Evolutionary conservation across 1,139 yeast genomes (phyloP), one percentile per base, ranked within the genome.

Genomic region (Fermentozyma sake): DNA sequence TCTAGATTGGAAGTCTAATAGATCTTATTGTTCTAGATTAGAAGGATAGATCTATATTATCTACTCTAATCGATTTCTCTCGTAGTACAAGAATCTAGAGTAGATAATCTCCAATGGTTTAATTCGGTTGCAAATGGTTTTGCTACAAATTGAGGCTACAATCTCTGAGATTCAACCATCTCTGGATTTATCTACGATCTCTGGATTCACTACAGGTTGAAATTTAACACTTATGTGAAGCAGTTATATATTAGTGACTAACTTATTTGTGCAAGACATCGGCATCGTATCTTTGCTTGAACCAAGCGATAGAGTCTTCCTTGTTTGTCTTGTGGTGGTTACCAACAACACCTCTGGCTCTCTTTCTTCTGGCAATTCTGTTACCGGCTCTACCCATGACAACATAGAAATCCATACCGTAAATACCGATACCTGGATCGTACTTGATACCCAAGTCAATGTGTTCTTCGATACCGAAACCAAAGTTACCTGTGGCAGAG

Each of bases 371-470:
- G 62, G 97, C 79, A 52, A 91, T 84, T 78, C 98, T 87, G 78
- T 79, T 83, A 76, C 99, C 99, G 62, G 96, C 94, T 77, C 99
- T 89, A 68, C 96, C 96, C 78, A 91, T 76, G 64, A 89, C 96
- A 64, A 91, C 91, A 91, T 87, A 93, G 83, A 91, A 91, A 75
- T 91, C 98, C 99, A 91, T 91, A 80, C 99, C 98, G 91, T 91
- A 93, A 69, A 91, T 91, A 71, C 98, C 98, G 62, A 91, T 93
- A 66, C 85, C 79, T 71, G 99, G 99, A 72, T 93, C 98, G 77
- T 91, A 91, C 79, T 93, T 93, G 84, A 91, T 91, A 80, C 98
- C 98, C 71, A 91, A 82, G 72, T 91, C 99, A 61, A 91, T 91
- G 82, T 91, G 99, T 79, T 91, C 99, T 58, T 85, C 86, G 66